Evolutionary conservation across 495 filamentous ascomycete species (phyloP), one percentile per base, ranked within the genome.

Genomic region (Trichoderma orchidacearum): DNA sequence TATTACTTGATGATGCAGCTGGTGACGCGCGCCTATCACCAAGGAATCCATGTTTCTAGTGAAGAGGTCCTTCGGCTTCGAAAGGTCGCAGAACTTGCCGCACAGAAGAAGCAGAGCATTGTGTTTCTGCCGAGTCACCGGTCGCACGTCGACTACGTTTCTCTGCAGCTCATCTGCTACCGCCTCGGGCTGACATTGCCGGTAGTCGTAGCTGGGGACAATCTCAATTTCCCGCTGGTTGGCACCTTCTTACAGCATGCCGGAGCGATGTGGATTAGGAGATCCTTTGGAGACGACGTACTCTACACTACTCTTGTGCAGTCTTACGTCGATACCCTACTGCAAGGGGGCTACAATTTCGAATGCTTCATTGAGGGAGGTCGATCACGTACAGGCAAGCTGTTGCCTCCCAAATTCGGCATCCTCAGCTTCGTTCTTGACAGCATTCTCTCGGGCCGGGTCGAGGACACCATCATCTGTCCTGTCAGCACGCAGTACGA

Each of bases 331-430:
- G 93, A 98, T 66, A 92, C 90, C 0, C 65, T 98, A 25, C 78
- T 98, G 9, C 86, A 89, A 62, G 83, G 87, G 52, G 93, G 93
- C 1, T 94, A 84, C 71, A 96, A 97, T 66, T 83, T 98, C 36
- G 90, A 95, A 64, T 97, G 93, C 68, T 96, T 96, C 62, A 93
- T 96, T 59, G 93, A 98, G 70, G 93, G 93, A 27, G 90, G 90
- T 13, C 80, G 93, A 9, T 95, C 89, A 7, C 74, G 93, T 55
- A 98, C 91, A 0, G 93, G 93, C 7, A 98, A 98, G 70, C 80
- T 98, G 15, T 74, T 98, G 23, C 81, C 88, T 0, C 93, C 93
- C 0, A 96, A 96, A 64, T 96, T 96, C 60, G 93, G 93, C n/a
- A 97, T 98, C 51, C 69, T 98, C 3, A 87, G 81, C 64, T 98